Evolutionary conservation across 495 filamentous ascomycete genomes (phyloP), one percentile per base, ranked within the genome.

Genomic region (Xylaria scruposa): DNA sequence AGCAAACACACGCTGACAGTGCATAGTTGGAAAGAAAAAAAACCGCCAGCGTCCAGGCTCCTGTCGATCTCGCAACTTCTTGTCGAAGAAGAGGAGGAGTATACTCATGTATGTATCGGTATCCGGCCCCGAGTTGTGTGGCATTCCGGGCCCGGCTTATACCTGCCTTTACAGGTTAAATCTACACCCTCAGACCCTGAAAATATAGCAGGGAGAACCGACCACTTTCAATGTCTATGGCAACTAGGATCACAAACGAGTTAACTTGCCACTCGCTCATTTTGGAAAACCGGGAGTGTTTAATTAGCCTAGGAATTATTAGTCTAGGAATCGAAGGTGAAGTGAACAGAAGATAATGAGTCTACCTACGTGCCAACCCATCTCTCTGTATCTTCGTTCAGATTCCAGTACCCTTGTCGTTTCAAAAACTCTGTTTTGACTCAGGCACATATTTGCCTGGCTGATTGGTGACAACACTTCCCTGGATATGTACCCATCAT

Each of bases 201-300:
- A 19, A 26, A 66, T 19, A 51, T 36, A n/a, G 31, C 46, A 66
- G 15, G 1, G 33, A 33, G 33, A 21, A 53, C 15, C 29, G 63
- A 13, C 8, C 15, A 15, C 29, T 47, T 51, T 24, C 12, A n/a
- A 26, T 6, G 51, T n/a, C 53, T 0, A 31, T 54, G 8, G 29
- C 33, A 62, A 36, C 24, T 9, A 47, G 26, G 46, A 42, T 3
- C 58, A 56, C 70, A 71, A 71, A 71, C 70, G 59, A 59, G 21
- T 51, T 4, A 1, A 36, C 54, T 60, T 36, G 26, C 62, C 62
- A 71, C 61, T 19, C n/a, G 38, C 29, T 38, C 58, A 60, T 58
- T 15, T 46, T 12, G 29, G 21, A 62, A 71, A 71, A 71, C 61
- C 70, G 61, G 70, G 70, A 60, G 17, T 24, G 70, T 71, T 71